phyloP scores from a whole-genome alignment of 345 rosid species.

The Aegle marmelos region DNA sequence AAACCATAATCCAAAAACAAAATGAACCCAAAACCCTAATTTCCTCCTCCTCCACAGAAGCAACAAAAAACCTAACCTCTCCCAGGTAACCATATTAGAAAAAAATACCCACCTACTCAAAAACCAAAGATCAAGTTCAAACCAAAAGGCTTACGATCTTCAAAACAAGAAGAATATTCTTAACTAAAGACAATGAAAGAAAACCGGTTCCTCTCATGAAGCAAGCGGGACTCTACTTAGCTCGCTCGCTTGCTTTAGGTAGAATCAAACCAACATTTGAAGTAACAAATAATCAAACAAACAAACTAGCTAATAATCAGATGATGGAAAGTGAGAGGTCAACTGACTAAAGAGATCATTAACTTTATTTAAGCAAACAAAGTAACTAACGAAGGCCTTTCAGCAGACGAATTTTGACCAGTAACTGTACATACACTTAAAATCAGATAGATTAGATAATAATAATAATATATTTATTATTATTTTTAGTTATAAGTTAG shows the following conservation, averaged over 20 bases:
- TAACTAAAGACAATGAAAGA: conserved; percentile 22
- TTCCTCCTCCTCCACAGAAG: conserved; percentile 19
- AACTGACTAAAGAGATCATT: conserved; percentile 31
- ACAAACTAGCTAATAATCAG: conserved; percentile 22
- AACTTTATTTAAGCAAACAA: background rate
- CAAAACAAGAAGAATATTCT: background rate
- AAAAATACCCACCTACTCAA: conserved; percentile 10
- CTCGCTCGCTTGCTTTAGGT: conserved; percentile 54
- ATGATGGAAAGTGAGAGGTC: conserved; percentile 74
- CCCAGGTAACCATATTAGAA: conserved; percentile 37
- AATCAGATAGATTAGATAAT: background rate
- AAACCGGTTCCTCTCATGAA: conserved; percentile 30
- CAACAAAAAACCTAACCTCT: conserved; percentile 29
- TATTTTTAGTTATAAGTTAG: background rate
- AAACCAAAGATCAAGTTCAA: conserved; percentile 8
- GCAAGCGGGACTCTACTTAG: conserved; percentile 13
- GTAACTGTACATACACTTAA: background rate
- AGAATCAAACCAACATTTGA: conserved; percentile 57
- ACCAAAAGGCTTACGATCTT: conserved; percentile 7
- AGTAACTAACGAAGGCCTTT: background rate
- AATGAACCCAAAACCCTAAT: conserved; percentile 38
- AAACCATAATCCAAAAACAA: conserved; percentile 55
- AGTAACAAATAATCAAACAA: conserved; percentile 27
- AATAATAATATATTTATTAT: background rate
- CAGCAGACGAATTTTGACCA: conserved; percentile 4